Base-by-base conservation (phyloP, 1,284 basidiomycete genomes). In the Cutaneotrichosporon spelunceum region DNA sequence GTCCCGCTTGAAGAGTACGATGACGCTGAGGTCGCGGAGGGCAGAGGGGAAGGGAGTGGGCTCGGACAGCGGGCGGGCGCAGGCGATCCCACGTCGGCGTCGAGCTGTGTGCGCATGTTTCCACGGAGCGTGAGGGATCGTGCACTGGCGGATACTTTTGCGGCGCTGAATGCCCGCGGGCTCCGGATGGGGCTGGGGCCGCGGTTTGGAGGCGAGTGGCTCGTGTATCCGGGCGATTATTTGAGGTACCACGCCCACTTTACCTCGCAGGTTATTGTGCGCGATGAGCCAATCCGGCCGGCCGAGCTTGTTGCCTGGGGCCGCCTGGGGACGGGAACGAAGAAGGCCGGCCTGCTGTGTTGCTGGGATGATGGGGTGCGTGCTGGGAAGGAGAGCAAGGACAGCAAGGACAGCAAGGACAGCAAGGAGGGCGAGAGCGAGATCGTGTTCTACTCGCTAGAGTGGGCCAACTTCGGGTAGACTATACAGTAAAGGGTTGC, bases 201-300 rank as follows among this genome's bases (percentile, higher is more conserved):
- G 58, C 70, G 55, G 70, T 99, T 99, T 72, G 96, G 96, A 8
- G 94, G 93, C 1, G 91, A 97, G 71, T 97, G 93, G 77, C 81
- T 98, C 45, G 89, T 97, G 1, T 99, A 99, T 79, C 96, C 96
- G 56, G 94, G 94, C 57, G 96, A 99, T 74, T 93, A 94, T 5
- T 79, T 99, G 33, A 84, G 96, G 19, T 99, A 96, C 76, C 96
- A 99, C 72, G 95, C 93, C 1, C 96, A 99, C 78, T 99, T 97
- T 73, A 89, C 90, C 13, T 89, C 89, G 10, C 87, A 90, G 16
- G 89, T 95, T 7, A 78, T 91, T 26, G 83, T 88, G 30, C 84
- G 86, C 1, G 74, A 81, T 9, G 78, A 85, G 11, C 71, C 82
- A 0, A 81, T 98, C 57, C 82, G 84, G 44, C 93, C 93, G 2